Evolutionary conservation across 1,139 yeast species (phyloP), one percentile per base, ranked within the genome.

Genomic region (Protomyces inouyei): DNA sequence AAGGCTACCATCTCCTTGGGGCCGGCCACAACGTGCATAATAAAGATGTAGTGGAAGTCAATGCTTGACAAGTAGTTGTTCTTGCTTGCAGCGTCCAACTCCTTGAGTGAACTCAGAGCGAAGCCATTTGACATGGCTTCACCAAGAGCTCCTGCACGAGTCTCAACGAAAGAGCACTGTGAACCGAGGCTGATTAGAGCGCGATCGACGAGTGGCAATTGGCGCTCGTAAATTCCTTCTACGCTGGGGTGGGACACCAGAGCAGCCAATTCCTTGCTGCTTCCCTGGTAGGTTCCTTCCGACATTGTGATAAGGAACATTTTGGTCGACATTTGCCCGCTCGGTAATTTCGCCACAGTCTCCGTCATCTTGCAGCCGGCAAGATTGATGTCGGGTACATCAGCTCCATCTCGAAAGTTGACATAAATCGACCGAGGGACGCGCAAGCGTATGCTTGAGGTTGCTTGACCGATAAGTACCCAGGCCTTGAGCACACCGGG

Each of bases 61-160:
- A 85, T 82, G 48, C 81, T 75, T 64, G 78, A 77, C 72, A 86
- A 76, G 70, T 87, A 89, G 59, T 79, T 77, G 2, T 77, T 79
- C 43, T 25, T 81, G 25, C 28, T 43, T 75, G 21, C 48, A 32
- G 80, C 82, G 3, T 81, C 76, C 69, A 78, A 32, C 67, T 64
- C 38, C 60, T 68, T 67, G 35, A 78, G 69, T 73, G 87, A 86
- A 64, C 82, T 82, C 66, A 83, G 73, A 23, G 86, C 84, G 75
- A 95, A 95, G 0, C 98, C 98, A 67, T 83, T 81, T 70, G 89
- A 91, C 67, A 95, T 77, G 32, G 97, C 96, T 71, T 82, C 84
- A 9, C 97, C 96, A n/a, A 93, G 78, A 1, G 93, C 83, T 18
- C 97, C 97, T 18, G 90, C 84, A 64, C 80, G 79, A 0, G 88